Evolutionary conservation across 768 basidiomycete species (phyloP).

Genomic region (Mycena olivaceomarginata): DNA sequence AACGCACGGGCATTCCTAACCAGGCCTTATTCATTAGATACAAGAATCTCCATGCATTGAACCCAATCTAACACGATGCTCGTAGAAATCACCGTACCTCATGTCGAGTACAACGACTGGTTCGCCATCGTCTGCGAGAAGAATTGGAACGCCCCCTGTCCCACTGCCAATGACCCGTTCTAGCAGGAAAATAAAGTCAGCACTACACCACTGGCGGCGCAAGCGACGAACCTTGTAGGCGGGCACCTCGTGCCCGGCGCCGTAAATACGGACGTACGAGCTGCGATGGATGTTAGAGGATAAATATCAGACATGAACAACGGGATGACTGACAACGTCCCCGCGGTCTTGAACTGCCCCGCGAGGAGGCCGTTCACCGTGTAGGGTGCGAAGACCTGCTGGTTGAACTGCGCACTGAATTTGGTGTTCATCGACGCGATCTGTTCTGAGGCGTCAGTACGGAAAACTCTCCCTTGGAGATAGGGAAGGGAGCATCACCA

Average conservation of each 20-base stretch:
- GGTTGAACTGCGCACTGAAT: conserved; percentile 63
- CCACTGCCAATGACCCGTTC: neutral
- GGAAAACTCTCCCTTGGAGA: neutral
- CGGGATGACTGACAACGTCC: conserved; percentile 55
- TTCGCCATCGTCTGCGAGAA: conserved; percentile 19
- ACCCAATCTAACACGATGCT: neutral
- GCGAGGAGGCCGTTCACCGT: conserved; percentile 70
- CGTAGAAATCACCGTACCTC: neutral
- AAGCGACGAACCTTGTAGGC: neutral
- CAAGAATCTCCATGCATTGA: neutral
- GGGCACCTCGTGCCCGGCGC: conserved; percentile 33
- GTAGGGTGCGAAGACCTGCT: conserved; percentile 67
- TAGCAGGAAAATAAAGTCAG: conserved; percentile 5
- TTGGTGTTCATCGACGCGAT: conserved; percentile 67
- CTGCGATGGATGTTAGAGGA: neutral
- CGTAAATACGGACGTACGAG: conserved; percentile 41
- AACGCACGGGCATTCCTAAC: neutral
- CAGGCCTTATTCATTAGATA: neutral
- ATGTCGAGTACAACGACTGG: conserved; percentile 14
- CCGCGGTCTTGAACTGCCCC: conserved; percentile 77
- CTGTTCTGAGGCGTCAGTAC: neutral
- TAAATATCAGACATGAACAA: neutral
- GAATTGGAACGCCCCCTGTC: conserved; percentile 17
- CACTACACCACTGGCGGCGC: conserved; percentile 1
- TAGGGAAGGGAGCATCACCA: conserved; percentile 58